Base-by-base conservation (phyloP, 768 basidiomycete species). In the Lactarius sp. region DNA sequence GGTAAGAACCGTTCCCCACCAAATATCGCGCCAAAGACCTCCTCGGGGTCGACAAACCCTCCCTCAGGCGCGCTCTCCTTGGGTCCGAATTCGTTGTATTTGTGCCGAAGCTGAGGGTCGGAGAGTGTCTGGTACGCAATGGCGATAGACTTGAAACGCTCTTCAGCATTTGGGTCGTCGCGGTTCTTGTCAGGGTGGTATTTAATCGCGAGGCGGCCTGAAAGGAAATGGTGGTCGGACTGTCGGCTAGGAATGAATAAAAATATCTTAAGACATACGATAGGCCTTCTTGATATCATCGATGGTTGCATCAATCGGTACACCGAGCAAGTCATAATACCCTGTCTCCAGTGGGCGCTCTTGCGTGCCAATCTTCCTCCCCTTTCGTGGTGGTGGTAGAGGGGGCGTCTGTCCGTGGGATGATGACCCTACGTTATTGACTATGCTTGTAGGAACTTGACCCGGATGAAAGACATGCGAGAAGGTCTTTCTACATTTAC, bases 201-300 rank as follows among this genome's bases (percentile, higher is more conserved):
- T 74, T 93, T 93, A 75, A 96, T 94, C 2, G 93, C 93, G 56
- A 92, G 79, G 6, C 88, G 83, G 50, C 90, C 88, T 91, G 62
- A 39, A 39, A 31, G 34, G 53, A 46, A 20, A 53, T 50, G 9
- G 34, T n/a, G 57, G 50, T 44, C 16, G 37, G 27, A 27, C 2
- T 27, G 22, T 46, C 14, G 53, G 33, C 9, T 9, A 20, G 34
- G 20, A 27, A 41, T 39, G 5, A 42, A 47, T 42, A 22, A 34
- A 22, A 34, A 49, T 18, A 37, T 4, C 0, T n/a, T 4, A 60
- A 7, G 61, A 78, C 83, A 65, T 70, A 87, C 94, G 85, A 75
- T 96, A 95, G 2, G 94, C 89, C 72, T 90, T 94, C 81, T 95
- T 95, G 72, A 96, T 81, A 54, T 95, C 93, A 18, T 93, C 92